Evolutionary conservation across 23 red algal genomes (phyloP).

Genomic region (Gracilaria gracilis): DNA sequence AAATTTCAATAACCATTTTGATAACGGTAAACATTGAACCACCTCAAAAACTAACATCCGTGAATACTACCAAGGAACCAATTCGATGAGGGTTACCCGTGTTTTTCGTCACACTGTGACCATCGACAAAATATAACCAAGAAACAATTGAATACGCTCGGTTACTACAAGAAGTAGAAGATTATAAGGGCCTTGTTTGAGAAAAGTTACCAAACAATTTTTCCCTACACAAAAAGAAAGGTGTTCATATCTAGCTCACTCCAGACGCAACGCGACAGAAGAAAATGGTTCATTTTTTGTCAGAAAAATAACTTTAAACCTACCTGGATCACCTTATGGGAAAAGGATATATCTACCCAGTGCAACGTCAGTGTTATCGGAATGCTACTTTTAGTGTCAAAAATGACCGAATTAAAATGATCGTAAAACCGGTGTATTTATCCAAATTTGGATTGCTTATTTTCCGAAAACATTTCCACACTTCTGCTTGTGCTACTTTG

Average conservation of each 20-base stretch:
- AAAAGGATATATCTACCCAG: too few relatives aligned
- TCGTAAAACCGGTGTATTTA: too few relatives aligned
- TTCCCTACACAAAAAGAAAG: background rate
- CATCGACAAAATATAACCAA: background rate
- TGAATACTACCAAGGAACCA: background rate
- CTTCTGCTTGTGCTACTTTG: too few relatives aligned
- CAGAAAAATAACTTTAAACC: too few relatives aligned
- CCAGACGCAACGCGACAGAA: constrained; percentile 3
- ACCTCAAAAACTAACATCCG: background rate
- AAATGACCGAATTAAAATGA: too few relatives aligned
- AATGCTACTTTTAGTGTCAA: too few relatives aligned
- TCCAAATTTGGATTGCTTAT: too few relatives aligned
- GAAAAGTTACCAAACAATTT: constrained; percentile 29
- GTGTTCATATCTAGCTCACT: background rate
- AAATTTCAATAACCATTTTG: background rate
- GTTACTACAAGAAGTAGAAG: background rate
- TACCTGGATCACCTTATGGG: too few relatives aligned
- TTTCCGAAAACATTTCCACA: too few relatives aligned
- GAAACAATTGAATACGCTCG: background rate
- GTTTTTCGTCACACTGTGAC: background rate
- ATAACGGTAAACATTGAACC: background rate
- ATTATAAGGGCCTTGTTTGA: constrained; percentile 18
- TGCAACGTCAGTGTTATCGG: too few relatives aligned
- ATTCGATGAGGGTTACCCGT: background rate
- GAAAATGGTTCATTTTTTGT: constrained; percentile 4